These are phyloP conservation scores for Peronospora farinosa DNA, from an alignment of 352 stramenopile genomes.

Conservation along the genomic window DNA sequence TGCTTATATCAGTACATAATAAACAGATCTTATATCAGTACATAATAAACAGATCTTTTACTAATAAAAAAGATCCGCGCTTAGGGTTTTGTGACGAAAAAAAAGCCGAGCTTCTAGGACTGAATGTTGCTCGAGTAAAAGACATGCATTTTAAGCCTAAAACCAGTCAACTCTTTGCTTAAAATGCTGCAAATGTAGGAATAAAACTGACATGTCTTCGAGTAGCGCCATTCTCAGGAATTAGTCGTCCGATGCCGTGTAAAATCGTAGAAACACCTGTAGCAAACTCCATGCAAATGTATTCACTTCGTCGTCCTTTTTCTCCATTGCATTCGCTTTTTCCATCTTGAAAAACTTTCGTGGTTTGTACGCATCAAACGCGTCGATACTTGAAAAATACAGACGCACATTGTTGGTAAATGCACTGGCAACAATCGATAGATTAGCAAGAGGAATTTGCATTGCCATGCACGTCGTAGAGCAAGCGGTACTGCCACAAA, in stretches of 20 bases:
- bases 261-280: conserved; percentile 28
- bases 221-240: not conserved
- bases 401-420: conserved; percentile 44
- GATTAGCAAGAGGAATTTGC: conserved; percentile 34
- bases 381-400: conserved; percentile 35
- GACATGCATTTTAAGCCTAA: too few relatives aligned
- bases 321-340: conserved; percentile 19
- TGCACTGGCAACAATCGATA: conserved; percentile 38
- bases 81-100: too few relatives aligned
- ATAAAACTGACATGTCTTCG: not conserved
- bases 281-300: conserved; percentile 31
- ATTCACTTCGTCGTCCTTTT: conserved; percentile 28
- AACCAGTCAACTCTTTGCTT: too few relatives aligned
- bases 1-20: too few relatives aligned
- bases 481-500: conserved; percentile 49
- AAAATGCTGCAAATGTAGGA: too few relatives aligned
- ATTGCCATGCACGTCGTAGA: conserved; percentile 51
- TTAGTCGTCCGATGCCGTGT: conserved; percentile 19
- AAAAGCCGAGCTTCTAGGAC: too few relatives aligned
- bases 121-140: too few relatives aligned
- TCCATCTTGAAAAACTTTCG: conserved; percentile 21
- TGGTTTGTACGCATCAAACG: conserved; percentile 35
- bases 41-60: too few relatives aligned
- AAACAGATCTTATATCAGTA: too few relatives aligned
- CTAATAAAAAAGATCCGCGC: too few relatives aligned